Evolutionary conservation across 202 grass and related monocot genomes (phyloP).

Genomic region (Zizania palustris): DNA sequence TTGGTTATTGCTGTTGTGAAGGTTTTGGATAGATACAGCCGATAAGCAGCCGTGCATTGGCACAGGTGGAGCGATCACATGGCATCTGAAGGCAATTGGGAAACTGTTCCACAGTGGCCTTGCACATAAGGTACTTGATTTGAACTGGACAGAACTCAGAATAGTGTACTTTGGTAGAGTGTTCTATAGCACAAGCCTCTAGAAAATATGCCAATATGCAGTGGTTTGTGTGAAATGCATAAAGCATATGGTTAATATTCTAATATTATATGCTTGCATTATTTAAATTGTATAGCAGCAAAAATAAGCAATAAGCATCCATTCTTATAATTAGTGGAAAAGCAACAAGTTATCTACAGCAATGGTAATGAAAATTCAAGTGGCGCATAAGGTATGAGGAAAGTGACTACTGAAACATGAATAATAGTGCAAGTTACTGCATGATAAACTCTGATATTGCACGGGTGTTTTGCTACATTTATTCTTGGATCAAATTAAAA

Average conservation of each 20-base stretch:
- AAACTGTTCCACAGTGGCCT: slow-evolving; percentile 98
- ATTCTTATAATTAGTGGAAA: background rate
- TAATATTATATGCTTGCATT: background rate
- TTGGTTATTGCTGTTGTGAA: slow-evolving; percentile 34
- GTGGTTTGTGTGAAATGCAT: background rate
- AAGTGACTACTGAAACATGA: background rate
- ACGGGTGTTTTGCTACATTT: background rate
- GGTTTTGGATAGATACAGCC: slow-evolving; percentile 97
- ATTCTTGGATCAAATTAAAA: no score
- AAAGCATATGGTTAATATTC: background rate
- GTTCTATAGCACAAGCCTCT: background rate
- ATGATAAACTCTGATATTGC: slow-evolving; percentile 20
- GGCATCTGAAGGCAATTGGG: slow-evolving; percentile 85
- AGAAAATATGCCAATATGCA: background rate
- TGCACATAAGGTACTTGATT: slow-evolving; percentile 78
- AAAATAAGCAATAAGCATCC: background rate
- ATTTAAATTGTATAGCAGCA: background rate
- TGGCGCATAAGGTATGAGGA: background rate
- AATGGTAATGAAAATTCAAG: background rate
- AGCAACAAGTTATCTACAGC: background rate
- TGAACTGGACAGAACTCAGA: slow-evolving; percentile 18
- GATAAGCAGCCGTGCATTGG: slow-evolving; percentile 97
- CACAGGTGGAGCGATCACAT: slow-evolving; percentile 84
- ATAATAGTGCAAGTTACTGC: background rate
- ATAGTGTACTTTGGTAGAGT: slow-evolving; percentile 14